Percentiles rank a stretch among this genome's conserved stretches.
Conservation (phyloP, 768 basidiomycete genomes). For the Multifurca ochricompacta region DNA sequence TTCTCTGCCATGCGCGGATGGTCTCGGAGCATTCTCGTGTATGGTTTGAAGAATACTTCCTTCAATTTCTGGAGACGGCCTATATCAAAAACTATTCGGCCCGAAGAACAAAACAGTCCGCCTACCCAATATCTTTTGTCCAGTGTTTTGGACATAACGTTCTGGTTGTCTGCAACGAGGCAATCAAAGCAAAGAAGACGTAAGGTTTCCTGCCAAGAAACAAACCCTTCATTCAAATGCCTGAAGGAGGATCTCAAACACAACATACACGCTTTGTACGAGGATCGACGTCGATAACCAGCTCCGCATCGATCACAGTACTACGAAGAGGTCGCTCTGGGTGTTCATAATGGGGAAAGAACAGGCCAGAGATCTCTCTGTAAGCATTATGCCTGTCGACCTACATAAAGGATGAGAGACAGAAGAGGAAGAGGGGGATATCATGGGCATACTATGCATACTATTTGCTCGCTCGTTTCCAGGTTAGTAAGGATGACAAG, state of each 20-base stretch:
- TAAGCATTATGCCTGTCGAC: conserved; percentile 93
- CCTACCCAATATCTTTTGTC: conserved; percentile 87
- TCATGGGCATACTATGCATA: conserved; percentile 55
- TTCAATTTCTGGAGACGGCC: conserved; percentile 51
- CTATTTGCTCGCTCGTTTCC: conserved; percentile 42
- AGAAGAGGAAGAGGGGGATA: background rate
- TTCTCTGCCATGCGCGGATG: conserved; percentile 55
- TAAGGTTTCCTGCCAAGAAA: conserved; percentile 54
- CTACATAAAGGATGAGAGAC: conserved; percentile 35
- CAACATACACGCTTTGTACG: conserved; percentile 54
- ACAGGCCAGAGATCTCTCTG: conserved; percentile 64
- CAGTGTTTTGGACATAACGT: conserved; percentile 77
- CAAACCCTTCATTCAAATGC: conserved; percentile 10
- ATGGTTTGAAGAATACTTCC: conserved; percentile 79
- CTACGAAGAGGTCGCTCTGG: conserved; percentile 59
- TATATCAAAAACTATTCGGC: background rate
- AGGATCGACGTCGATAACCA: conserved; percentile 86
- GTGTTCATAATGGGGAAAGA: conserved; percentile 84
- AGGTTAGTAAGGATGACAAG: conserved; percentile 65
- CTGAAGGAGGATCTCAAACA: background rate
- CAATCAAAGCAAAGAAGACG: conserved; percentile 90
- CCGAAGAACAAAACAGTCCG: conserved; percentile 11
- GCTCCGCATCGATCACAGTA: conserved; percentile 87
- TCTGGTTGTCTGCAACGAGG: conserved; percentile 76
- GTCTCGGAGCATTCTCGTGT: conserved; percentile 57